Percentiles rank a stretch among this genome's conserved stretches.
Evolutionary conservation across 1,139 yeast genomes (phyloP).

Genomic region (Pichia sorboxylosa): DNA sequence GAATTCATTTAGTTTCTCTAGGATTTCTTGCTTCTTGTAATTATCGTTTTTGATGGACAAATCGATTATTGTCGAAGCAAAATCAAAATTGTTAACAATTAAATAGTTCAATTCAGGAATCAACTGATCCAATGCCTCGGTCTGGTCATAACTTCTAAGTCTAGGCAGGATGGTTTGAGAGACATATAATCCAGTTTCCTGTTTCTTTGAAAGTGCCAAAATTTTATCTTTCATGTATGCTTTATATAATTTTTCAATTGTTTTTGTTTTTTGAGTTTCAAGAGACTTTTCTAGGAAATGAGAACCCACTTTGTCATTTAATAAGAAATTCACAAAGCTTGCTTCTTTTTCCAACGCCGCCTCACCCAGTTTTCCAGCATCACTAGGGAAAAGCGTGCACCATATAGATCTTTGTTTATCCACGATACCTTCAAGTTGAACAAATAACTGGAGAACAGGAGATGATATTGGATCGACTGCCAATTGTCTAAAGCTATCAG

Average conservation of each 20-base stretch:
- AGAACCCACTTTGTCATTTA: slow-evolving; percentile 83
- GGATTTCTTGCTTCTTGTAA: slow-evolving; percentile 55
- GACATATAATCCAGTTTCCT: slow-evolving; percentile 75
- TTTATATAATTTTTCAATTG: slow-evolving; percentile 57
- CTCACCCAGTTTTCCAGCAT: slow-evolving; percentile 20
- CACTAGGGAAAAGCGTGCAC: slow-evolving; percentile 37
- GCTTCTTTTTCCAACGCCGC: slow-evolving; percentile 52
- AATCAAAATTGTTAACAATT: slow-evolving; percentile 57
- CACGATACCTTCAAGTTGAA: slow-evolving; percentile 73
- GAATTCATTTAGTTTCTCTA: slow-evolving; percentile 41
- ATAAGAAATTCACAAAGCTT: slow-evolving; percentile 70
- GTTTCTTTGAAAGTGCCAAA: slow-evolving; percentile 61
- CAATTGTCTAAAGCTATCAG: slow-evolving; percentile 47
- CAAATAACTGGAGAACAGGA: slow-evolving; percentile 71
- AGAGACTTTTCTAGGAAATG: slow-evolving; percentile 74
- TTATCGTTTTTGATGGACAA: slow-evolving; percentile 50
- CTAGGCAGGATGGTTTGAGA: slow-evolving; percentile 57
- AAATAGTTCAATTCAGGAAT: slow-evolving; percentile 56
- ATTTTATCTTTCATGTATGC: slow-evolving; percentile 67
- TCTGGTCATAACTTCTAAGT: slow-evolving; percentile 46
- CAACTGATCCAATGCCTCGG: slow-evolving; percentile 53
- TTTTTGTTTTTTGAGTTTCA: slow-evolving; percentile 53
- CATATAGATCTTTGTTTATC: slow-evolving; percentile 61
- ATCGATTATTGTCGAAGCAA: slow-evolving; percentile 57
- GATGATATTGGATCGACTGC: slow-evolving; percentile 77